Percentiles rank a stretch among this genome's conserved stretches.
These are phyloP conservation scores for Zostera marina DNA, from an alignment of 116 monocot species.

Conservation along the genomic window DNA sequence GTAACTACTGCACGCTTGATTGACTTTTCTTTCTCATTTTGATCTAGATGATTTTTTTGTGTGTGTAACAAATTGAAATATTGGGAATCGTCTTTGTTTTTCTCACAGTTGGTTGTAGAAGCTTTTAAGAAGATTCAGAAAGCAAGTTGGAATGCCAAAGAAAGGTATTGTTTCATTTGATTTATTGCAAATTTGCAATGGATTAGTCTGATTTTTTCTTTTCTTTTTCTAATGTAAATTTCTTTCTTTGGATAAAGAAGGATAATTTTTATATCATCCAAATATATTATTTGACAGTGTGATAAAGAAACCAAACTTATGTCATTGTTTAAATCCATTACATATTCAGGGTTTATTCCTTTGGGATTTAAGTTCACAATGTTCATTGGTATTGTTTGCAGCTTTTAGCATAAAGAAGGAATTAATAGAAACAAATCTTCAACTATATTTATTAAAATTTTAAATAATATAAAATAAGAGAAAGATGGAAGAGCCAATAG, in stretches of 20 bases:
- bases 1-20: constrained; percentile 13
- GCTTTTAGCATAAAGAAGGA: too few species aligned
- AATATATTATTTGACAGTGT: too few species aligned
- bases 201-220: not conserved
- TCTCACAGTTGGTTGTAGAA: constrained; percentile 41
- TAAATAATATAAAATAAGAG: too few species aligned
- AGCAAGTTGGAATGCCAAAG: constrained; percentile 69
- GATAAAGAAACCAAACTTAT: too few species aligned
- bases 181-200: not conserved
- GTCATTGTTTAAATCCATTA: too few species aligned
- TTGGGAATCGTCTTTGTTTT: not conserved
- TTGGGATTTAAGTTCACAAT: too few species aligned
- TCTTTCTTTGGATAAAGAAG: not conserved
- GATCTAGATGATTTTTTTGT: not conserved
- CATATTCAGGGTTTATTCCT: too few species aligned
- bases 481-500: too few species aligned
- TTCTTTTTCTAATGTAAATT: not conserved
- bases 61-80: not conserved
- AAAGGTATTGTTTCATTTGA: constrained; percentile 41
- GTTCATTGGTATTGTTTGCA: too few species aligned
- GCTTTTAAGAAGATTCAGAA: constrained; percentile 63
- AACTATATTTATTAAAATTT: too few species aligned
- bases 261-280: too few species aligned
- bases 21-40: not conserved
- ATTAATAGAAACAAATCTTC: too few species aligned